Evolutionary conservation across 164 flowering plant genomes (phyloP).

Genomic region (Sextonia rubra): DNA sequence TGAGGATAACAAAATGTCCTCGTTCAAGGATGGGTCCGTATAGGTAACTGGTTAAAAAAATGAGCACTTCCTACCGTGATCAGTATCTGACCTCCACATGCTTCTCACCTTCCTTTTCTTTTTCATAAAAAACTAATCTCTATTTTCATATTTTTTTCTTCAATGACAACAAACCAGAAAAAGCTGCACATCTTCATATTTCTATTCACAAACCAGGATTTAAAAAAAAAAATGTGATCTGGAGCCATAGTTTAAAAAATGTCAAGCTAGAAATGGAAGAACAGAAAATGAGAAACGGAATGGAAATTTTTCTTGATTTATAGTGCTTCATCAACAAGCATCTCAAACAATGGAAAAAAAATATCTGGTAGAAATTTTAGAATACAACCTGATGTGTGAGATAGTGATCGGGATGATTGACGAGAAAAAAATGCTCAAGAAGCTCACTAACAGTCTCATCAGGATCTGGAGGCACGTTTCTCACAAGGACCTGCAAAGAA

Average conservation of each 20-base stretch:
- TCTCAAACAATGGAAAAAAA: background rate
- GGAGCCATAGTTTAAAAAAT: background rate
- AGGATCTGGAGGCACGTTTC: constrained; percentile 85
- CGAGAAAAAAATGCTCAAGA: constrained; percentile 85
- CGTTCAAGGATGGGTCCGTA: too few relatives aligned
- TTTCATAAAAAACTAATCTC: too few relatives aligned
- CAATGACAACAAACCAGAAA: too few relatives aligned
- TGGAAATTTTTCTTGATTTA: background rate
- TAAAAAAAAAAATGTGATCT: background rate
- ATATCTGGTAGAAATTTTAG: background rate
- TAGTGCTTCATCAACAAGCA: background rate
- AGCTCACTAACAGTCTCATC: constrained; percentile 76
- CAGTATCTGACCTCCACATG: too few relatives aligned
- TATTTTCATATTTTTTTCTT: too few relatives aligned
- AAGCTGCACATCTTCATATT: too few relatives aligned
- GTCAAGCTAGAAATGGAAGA: too few relatives aligned
- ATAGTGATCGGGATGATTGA: constrained; percentile 81
- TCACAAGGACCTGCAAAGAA: constrained; percentile 65
- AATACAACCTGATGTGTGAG: constrained; percentile 74
- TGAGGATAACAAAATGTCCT: too few relatives aligned
- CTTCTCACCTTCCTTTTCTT: too few relatives aligned
- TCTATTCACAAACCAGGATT: too few relatives aligned
- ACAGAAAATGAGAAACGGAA: background rate
- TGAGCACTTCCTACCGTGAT: too few relatives aligned
- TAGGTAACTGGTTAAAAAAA: too few relatives aligned